These are phyloP conservation scores for Phytophthora colocasiae DNA, from an alignment of 352 stramenopile species.

Conservation along the genomic window DNA sequence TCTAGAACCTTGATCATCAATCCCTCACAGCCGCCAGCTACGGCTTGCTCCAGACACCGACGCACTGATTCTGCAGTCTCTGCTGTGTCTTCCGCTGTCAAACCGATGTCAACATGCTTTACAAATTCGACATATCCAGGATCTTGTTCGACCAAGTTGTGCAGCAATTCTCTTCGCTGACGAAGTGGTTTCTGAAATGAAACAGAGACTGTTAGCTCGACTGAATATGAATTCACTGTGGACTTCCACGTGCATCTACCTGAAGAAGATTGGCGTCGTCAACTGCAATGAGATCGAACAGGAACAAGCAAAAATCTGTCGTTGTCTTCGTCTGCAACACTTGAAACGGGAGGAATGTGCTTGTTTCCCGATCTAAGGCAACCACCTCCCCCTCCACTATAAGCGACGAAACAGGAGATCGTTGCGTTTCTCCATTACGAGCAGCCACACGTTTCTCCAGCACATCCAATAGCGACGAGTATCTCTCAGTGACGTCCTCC, in stretches of 20 bases:
- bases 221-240: neutral
- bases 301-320: conserved; percentile 80
- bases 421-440: conserved; percentile 8
- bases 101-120: conserved; percentile 53
- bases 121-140: conserved; percentile 72
- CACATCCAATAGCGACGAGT: conserved; percentile 60
- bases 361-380: conserved; percentile 59
- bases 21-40: conserved; percentile 75
- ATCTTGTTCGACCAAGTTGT: conserved; percentile 38
- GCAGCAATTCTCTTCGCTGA: conserved; percentile 54
- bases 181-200: conserved; percentile 42
- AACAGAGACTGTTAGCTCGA: conserved; percentile 10
- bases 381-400: conserved; percentile 85
- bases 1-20: conserved; percentile 83
- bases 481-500: conserved; percentile 79
- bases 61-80: conserved; percentile 30
- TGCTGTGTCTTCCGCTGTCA: conserved; percentile 14
- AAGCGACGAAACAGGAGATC: conserved; percentile 36
- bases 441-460: conserved; percentile 39
- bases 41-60: conserved; percentile 53
- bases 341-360: conserved; percentile 74
- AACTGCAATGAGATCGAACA: conserved; percentile 74
- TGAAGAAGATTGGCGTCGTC: conserved; percentile 58
- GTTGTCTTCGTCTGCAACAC: conserved; percentile 79
- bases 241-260: conserved; percentile 21